Conservation (phyloP, 495 filamentous ascomycete genomes). For the Oleoguttula mirabilis region DNA sequence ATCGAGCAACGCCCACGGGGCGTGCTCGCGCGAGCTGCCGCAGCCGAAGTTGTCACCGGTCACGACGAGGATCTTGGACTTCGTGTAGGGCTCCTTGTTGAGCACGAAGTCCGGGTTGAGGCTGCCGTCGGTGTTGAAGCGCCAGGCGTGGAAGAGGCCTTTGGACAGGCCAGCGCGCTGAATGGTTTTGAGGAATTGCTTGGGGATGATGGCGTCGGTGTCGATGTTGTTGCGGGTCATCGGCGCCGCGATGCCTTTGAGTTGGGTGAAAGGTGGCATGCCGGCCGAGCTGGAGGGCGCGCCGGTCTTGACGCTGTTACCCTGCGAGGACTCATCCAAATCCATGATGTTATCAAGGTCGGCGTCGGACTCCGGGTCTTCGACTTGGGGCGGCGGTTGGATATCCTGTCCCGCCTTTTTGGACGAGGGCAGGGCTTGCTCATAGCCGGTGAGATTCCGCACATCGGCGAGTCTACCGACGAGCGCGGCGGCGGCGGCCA, state of each 20-base stretch:
- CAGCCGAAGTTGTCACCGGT: conserved; percentile 95
- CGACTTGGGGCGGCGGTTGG: conserved; percentile 48
- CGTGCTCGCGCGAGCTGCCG: conserved; percentile 86
- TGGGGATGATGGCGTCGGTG: conserved; percentile 97
- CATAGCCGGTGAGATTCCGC: conserved; percentile 49
- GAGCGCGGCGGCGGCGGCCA: conserved; percentile 86
- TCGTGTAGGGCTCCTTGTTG: conserved; percentile 77
- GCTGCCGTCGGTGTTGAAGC: conserved; percentile 57
- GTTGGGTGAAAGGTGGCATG: conserved; percentile 66
- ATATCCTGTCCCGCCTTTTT: conserved; percentile 46
- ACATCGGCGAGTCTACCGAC: conserved; percentile 86
- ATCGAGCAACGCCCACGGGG: conserved; percentile 92
- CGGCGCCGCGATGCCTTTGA: conserved; percentile 81
- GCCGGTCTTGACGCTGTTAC: conserved; percentile 43
- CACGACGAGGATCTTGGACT: conserved; percentile 81
- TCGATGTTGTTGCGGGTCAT: conserved; percentile 84
- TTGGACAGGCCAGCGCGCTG: conserved; percentile 88
- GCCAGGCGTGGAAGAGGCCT: conserved; percentile 75
- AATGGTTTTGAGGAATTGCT: conserved; percentile 98
- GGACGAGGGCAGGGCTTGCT: conserved; percentile 14
- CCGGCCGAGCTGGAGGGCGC: conserved; percentile 45
- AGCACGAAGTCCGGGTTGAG: conserved; percentile 77
- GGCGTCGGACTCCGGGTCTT: conserved; percentile 65
- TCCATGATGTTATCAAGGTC: conserved; percentile 68
- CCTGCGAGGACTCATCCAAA: conserved; percentile 56